Percentiles rank a stretch among this genome's conserved stretches.
Conservation (phyloP, 805 yeast genomes). For the Zygoascus ofunaensis region DNA sequence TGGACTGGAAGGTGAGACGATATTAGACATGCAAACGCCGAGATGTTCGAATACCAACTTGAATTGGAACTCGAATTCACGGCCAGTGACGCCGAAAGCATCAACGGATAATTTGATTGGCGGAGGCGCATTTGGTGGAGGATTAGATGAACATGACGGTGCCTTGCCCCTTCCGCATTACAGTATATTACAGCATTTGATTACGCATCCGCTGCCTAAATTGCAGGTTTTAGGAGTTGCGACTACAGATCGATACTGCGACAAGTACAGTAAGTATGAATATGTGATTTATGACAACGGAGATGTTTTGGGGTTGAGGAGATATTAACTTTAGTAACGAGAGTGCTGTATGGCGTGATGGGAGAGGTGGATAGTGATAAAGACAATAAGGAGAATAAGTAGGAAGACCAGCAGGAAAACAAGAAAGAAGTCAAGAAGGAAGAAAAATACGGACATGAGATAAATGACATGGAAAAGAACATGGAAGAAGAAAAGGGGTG, state of each 20-base stretch:
- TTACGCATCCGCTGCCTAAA: slow-evolving; percentile 69
- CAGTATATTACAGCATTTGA: slow-evolving; percentile 75
- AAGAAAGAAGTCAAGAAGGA: not conserved
- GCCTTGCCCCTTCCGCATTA: slow-evolving; percentile 48
- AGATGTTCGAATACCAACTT: not conserved
- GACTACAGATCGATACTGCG: slow-evolving; percentile 68
- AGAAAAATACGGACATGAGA: not conserved
- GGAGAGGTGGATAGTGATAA: not conserved
- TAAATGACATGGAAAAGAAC: too few relatives aligned
- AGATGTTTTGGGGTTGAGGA: not conserved
- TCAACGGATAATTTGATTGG: not conserved
- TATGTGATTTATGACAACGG: too few relatives aligned
- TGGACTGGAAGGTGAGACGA: slow-evolving; percentile 1
- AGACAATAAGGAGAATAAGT: not conserved
- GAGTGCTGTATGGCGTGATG: not conserved
- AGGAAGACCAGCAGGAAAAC: not conserved
- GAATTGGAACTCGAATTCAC: not conserved
- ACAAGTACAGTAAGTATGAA: slow-evolving; percentile 38
- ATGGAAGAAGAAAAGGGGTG: too few relatives aligned
- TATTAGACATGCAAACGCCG: not conserved
- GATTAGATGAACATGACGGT: not conserved
- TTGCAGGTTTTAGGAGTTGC: slow-evolving; percentile 82
- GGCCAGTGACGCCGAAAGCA: not conserved
- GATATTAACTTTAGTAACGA: not conserved
- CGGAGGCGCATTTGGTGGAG: not conserved